Conservation (phyloP, 176 grass and related monocot species). For the Eleusine coracana region DNA sequence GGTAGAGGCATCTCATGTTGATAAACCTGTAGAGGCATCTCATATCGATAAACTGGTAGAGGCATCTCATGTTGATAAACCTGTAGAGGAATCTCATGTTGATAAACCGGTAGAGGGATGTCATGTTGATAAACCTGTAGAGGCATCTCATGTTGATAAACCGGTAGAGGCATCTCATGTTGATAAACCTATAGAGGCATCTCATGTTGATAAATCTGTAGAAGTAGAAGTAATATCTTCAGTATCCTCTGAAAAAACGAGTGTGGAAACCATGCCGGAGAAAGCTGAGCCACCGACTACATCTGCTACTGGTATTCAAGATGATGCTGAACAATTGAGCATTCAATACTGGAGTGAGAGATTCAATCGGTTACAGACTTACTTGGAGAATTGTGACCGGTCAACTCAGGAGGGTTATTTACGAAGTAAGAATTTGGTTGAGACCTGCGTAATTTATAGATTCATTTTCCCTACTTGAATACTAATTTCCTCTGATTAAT, state of each 20-base stretch:
- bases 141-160: slow-evolving; percentile 6
- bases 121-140: slow-evolving; percentile 31
- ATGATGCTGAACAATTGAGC: slow-evolving; percentile 38
- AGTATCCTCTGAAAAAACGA: slow-evolving; percentile 33
- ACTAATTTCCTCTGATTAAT: slow-evolving; percentile 38
- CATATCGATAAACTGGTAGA: slow-evolving; percentile 29
- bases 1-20: slow-evolving; percentile 1
- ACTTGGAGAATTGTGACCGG: slow-evolving; percentile 71
- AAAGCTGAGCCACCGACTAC: slow-evolving; percentile 36
- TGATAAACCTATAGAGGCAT: slow-evolving; percentile 24
- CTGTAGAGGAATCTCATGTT: slow-evolving; percentile 10
- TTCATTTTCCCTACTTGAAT: not conserved
- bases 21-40: slow-evolving; percentile 37
- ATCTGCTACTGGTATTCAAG: slow-evolving; percentile 16
- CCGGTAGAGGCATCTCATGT: slow-evolving; percentile 1
- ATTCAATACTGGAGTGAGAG: slow-evolving; percentile 70
- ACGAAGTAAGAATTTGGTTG: slow-evolving; percentile 61
- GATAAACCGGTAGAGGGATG: slow-evolving; percentile 18
- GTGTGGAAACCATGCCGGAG: slow-evolving; percentile 11
- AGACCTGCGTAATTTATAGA: slow-evolving; percentile 26
- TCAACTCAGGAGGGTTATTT: slow-evolving; percentile 90
- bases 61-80: slow-evolving; percentile 1
- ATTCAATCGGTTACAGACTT: slow-evolving; percentile 68
- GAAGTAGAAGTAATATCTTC: slow-evolving; percentile 22
- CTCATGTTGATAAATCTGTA: slow-evolving; percentile 32